Conservation (phyloP, 2,329 filamentous ascomycete species). For the Aspergillus uvarum region DNA sequence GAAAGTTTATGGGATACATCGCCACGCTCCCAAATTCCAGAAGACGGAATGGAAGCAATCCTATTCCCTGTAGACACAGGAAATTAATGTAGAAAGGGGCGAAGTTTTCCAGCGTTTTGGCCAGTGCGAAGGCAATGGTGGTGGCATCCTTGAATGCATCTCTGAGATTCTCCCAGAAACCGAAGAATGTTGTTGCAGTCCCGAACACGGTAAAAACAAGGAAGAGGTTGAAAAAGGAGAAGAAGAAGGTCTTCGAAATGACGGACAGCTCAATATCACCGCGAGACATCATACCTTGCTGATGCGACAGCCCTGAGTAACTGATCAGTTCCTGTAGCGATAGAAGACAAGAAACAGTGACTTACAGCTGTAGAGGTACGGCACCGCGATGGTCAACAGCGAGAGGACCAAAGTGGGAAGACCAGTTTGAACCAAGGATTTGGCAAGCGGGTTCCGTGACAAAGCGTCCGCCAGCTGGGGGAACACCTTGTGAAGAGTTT, state of each 20-base stretch:
- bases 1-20: constrained; percentile 75
- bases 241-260: constrained; percentile 99
- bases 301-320: constrained; percentile 68
- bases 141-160: constrained; percentile 77
- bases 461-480: constrained; percentile 69
- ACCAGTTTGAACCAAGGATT: constrained; percentile 80
- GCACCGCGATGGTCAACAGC: constrained; percentile 82
- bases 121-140: constrained; percentile 72
- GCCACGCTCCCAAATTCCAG: constrained; percentile 84
- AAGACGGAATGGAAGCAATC: constrained; percentile 86
- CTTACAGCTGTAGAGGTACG: constrained; percentile 87
- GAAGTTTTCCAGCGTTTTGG: constrained; percentile 70
- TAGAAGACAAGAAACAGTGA: constrained; percentile 1
- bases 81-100: constrained; percentile 89
- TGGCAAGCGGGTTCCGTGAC: constrained; percentile 65
- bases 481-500: constrained; percentile 72
- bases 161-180: constrained; percentile 62
- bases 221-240: constrained; percentile 99
- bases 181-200: constrained; percentile 72
- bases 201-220: constrained; percentile 88
- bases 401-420: constrained; percentile 83
- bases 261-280: constrained; percentile 91
- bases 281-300: constrained; percentile 92
- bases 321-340: constrained; percentile 13
- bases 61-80: constrained; percentile 90